These are phyloP conservation scores for Cyclanthera cordifolia DNA, from an alignment of 306 rosid species.

Conservation along the genomic window DNA sequence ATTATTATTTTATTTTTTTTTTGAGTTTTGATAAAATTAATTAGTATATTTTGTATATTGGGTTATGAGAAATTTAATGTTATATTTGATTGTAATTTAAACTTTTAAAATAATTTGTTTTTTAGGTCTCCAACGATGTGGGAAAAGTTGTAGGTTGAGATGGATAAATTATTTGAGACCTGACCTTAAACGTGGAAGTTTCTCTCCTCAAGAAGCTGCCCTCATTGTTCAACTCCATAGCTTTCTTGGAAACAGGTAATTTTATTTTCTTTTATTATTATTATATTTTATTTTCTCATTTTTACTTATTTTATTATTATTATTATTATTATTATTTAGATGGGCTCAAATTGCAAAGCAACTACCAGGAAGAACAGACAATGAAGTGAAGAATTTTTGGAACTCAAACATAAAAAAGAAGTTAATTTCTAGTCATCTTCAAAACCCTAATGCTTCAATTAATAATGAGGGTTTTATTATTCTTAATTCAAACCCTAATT, in stretches of 20 bases:
- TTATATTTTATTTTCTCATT: neutral
- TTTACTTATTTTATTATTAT: too few species aligned
- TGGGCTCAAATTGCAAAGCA: conserved; percentile 99
- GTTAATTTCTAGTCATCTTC: conserved; percentile 45
- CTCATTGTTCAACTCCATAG: conserved; percentile 83
- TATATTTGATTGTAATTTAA: too few species aligned
- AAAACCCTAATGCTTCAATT: conserved; percentile 20
- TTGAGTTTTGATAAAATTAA: neutral
- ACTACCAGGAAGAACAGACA: conserved; percentile 96
- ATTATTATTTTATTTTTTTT: too few species aligned
- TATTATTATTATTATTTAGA: conserved; percentile 30
- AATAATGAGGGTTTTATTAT: conserved; percentile 39
- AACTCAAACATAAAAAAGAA: conserved; percentile 95
- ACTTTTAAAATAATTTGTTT: neutral
- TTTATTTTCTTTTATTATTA: neutral
- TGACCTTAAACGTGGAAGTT: conserved; percentile 89
- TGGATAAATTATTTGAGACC: conserved; percentile 97
- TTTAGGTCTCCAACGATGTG: conserved; percentile 76
- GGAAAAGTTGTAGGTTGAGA: conserved; percentile 89
- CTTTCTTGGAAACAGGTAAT: conserved; percentile 79
- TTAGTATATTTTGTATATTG: neutral
- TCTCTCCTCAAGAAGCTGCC: conserved; percentile 85
- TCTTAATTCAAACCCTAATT: conserved; percentile 44
- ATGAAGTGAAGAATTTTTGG: conserved; percentile 97
- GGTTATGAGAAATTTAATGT: too few species aligned